Evolutionary conservation across 768 basidiomycete species (phyloP), one percentile per base, ranked within the genome.

Genomic region (Amanita rimosa): DNA sequence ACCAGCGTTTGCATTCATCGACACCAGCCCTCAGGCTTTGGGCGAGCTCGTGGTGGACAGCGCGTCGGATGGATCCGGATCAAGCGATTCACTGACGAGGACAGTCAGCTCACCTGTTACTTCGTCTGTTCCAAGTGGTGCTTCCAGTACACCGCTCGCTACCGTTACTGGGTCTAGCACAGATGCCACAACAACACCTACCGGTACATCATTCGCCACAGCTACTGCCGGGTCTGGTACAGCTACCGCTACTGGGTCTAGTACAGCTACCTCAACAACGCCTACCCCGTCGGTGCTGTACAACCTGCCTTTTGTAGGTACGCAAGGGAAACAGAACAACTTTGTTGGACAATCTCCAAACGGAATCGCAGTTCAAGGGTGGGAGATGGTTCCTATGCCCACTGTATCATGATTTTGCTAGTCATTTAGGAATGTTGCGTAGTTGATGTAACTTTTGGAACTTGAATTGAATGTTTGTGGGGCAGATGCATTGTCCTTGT

Each of bases 1-100:
- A 24, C 90, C 90, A 5, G 66, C 72, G 2, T 63, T 85, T 48
- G 66, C 74, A 11, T 86, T 84, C 71, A 71, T 84, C 59, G 81
- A 87, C 65, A 72, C 72, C 21, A 54, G 67, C 51, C 67, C 74
- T 33, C 73, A 85, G 63, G 60, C 64, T 50, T 62, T 86, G 54
- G 67, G 69, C 44, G 59, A 70, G 53, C 61, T 80, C 44, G 68
- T 34, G 3, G 33, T 69, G 3, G 34, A 49, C 45, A 48, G 53
- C 10, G 46, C 48, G 35, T 27, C 53, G 41, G 41, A 38, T 27
- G 41, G 52, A 9, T 48, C 52, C 33, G 56, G 63, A 44, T 40
- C 19, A 5, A 44, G n/a, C n/a, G n/a, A n/a, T n/a, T n/a, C n/a
- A n/a, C n/a, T 48, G 39, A 56, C 69, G 1, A 49, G 52, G n/a